Evolutionary conservation across 441 rosid species (phyloP).

Genomic region (Pelargonium myrrhifolium): DNA sequence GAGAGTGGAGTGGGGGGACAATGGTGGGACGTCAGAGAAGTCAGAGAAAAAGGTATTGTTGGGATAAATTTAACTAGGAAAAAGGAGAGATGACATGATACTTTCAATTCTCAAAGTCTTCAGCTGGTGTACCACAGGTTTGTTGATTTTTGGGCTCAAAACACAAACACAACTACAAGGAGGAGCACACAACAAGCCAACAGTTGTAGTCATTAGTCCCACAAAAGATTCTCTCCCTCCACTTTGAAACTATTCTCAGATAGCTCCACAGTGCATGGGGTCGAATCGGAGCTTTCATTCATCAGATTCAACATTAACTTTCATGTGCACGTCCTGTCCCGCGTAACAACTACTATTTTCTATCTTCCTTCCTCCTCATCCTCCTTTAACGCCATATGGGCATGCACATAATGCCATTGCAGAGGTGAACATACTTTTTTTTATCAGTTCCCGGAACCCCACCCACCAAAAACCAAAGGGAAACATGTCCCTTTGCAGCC

Average conservation of each 20-base stretch:
- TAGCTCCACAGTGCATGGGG: constrained; percentile 20
- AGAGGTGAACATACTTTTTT: neutral
- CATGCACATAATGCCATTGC: constrained; percentile 6
- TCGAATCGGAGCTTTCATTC: neutral
- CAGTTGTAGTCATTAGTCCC: constrained; percentile 11
- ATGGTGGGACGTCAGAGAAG: constrained; percentile 48
- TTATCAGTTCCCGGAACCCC: constrained; percentile 1
- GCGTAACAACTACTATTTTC: no score
- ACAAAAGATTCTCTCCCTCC: constrained; percentile 27
- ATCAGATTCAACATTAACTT: constrained; percentile 22
- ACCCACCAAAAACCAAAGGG: neutral
- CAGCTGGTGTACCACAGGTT: neutral
- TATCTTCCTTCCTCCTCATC: neutral
- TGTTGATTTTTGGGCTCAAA: constrained; percentile 11
- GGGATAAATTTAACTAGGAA: constrained; percentile 16
- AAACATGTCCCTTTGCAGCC: constrained; percentile 4
- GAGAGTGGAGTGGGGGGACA: constrained; percentile 32
- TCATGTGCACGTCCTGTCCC: constrained; percentile 17
- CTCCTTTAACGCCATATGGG: neutral
- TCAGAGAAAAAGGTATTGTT: constrained; percentile 30
- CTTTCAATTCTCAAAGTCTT: constrained; percentile 3
- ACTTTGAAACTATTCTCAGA: constrained; percentile 13
- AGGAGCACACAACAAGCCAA: neutral
- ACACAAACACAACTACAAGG: neutral
- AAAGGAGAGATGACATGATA: neutral